These are phyloP conservation scores for Metschnikowia borealis DNA, from an alignment of 805 yeast species.

Conservation along the genomic window DNA sequence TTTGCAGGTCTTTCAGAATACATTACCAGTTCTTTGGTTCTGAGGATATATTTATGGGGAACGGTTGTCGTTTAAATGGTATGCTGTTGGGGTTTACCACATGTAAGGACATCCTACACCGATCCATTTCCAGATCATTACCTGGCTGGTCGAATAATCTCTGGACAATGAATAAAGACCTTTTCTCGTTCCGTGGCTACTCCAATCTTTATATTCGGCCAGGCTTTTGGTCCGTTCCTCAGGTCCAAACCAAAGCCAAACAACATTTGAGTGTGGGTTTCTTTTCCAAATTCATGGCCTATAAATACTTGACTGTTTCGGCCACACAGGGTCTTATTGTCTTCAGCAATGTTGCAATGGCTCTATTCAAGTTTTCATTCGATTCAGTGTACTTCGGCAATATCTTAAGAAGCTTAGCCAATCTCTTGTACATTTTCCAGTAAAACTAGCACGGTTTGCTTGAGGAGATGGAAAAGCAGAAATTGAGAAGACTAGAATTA, in stretches of 20 bases:
- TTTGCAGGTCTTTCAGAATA: no score
- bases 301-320: constrained; percentile 39
- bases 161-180: constrained; percentile 73
- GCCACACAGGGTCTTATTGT: constrained; percentile 49
- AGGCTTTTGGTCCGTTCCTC: constrained; percentile 71
- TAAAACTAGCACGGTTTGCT: no score
- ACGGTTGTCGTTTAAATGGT: no score
- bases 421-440: constrained; percentile 66
- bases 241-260: constrained; percentile 51
- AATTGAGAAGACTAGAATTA: no score
- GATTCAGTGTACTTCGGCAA: constrained; percentile 22
- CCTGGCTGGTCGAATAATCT: constrained; percentile 30
- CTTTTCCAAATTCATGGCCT: not conserved
- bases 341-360: constrained; percentile 40
- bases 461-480: no score
- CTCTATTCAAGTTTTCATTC: constrained; percentile 19
- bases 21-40: no score
- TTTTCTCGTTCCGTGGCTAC: constrained; percentile 80
- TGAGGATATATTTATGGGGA: no score
- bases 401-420: constrained; percentile 85
- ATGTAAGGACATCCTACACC: no score
- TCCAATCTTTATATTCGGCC: constrained; percentile 81
- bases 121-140: no score
- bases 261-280: constrained; percentile 33
- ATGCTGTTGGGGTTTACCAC: no score